Evolutionary conservation across 805 yeast species (phyloP).

Genomic region (Sungouiella blattae): DNA sequence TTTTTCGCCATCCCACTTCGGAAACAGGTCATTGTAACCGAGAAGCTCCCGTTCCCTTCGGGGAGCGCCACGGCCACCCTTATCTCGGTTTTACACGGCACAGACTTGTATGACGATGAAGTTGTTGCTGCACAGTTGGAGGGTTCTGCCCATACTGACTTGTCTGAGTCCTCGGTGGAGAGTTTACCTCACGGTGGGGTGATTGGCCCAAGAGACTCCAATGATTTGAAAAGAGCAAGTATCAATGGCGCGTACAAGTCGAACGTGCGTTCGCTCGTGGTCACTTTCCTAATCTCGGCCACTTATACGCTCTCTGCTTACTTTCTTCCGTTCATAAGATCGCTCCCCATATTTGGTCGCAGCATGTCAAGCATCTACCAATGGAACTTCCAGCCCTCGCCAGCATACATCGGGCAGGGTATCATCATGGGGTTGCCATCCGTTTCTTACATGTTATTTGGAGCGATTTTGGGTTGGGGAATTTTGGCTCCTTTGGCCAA

Average conservation of each 20-base stretch:
- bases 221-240: constrained; percentile 6
- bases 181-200: constrained; percentile 13
- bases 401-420: constrained; percentile 97
- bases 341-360: constrained; percentile 74
- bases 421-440: constrained; percentile 96
- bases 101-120: constrained; percentile 45
- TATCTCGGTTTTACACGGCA: constrained; percentile 80
- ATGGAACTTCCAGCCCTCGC: constrained; percentile 93
- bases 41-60: constrained; percentile 87
- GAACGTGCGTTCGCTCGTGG: constrained; percentile 56
- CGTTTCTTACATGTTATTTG: constrained; percentile 85
- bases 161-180: neutral
- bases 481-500: constrained; percentile 80
- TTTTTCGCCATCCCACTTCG: constrained; percentile 91
- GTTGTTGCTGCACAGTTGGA: neutral
- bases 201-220: constrained; percentile 14
- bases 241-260: constrained; percentile 36
- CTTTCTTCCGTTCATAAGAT: constrained; percentile 65
- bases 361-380: constrained; percentile 58
- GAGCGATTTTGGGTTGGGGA: constrained; percentile 90
- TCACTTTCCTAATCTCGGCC: constrained; percentile 69
- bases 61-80: constrained; percentile 95
- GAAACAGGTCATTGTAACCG: constrained; percentile 80
- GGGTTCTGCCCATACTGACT: neutral
- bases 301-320: constrained; percentile 67